Evolutionary conservation across 768 basidiomycete genomes (phyloP), one percentile per base, ranked within the genome.

Genomic region (Mycena kentingensis): DNA sequence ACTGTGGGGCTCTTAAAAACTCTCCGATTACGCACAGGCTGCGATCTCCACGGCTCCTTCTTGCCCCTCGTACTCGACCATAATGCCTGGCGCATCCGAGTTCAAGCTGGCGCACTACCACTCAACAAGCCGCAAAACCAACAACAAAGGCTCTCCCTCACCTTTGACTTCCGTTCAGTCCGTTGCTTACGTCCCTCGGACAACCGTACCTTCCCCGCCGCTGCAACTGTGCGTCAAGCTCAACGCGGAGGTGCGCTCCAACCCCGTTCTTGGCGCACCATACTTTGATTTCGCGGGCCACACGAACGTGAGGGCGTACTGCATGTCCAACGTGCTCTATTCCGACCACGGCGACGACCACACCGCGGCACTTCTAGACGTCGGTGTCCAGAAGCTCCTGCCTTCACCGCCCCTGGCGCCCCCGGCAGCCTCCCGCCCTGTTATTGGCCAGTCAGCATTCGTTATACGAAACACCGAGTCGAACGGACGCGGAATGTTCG

Each of bases 401-500:
- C 68, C 63, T 6, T n/a, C n/a, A n/a, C n/a, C n/a, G n/a, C n/a
- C n/a, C n/a, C n/a, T n/a, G n/a, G 6, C 41, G 13, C 41, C 41
- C 12, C 25, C 41, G 8, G 8, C 8, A 25, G 7, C 41, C 10
- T 24, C 41, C 5, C 21, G 13, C 7, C 24, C 41, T n/a, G n/a
- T n/a, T n/a, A n/a, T n/a, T n/a, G n/a, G n/a, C n/a, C n/a, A n/a
- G n/a, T n/a, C n/a, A n/a, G n/a, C n/a, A n/a, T n/a, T n/a, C n/a
- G n/a, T n/a, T n/a, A n/a, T n/a, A n/a, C n/a, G n/a, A n/a, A n/a
- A n/a, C n/a, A n/a, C n/a, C n/a, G n/a, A n/a, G n/a, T n/a, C n/a
- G n/a, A n/a, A n/a, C n/a, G 68, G 66, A 4, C 27, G 59, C 18
- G 71, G 70, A 2, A 60, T 71, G 56, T 68, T 70, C 35, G 66